Evolutionary conservation across 768 basidiomycete genomes (phyloP), one percentile per base, ranked within the genome.

Genomic region (Crassisporium funariophilum): DNA sequence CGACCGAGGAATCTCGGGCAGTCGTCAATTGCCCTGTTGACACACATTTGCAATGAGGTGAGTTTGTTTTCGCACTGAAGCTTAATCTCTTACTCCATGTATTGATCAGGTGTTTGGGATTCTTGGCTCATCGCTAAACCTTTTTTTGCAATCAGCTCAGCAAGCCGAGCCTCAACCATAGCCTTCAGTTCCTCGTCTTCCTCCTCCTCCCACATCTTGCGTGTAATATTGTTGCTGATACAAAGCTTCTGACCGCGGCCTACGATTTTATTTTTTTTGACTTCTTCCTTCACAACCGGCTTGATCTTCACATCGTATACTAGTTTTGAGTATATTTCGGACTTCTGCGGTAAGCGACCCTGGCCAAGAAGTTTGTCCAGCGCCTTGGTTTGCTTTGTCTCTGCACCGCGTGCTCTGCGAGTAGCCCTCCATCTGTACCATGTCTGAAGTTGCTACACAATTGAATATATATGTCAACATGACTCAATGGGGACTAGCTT

Each of bases 361-460:
- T 8, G 35, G 13, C 21, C 34, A 4, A n/a, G 23, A 12, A 10
- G 8, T 25, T 15, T 25, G 35, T 24, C 36, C 16, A 10, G 21
- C 35, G 16, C 22, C 13, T 15, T 27, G 19, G 12, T 9, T 16
- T 31, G 19, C 5, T 31, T 16, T 7, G 16, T 16, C 24, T 16
- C 2, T n/a, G 34, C 35, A n/a, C 34, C 29, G n/a, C 29, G 23
- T 4, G 48, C 48, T 20, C 16, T 13, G 5, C 35, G 41, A 22
- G 36, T 49, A 6, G 38, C 41, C 7, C 48, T 6, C 48, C 48
- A 49, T 20, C 41, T 41, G 22, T 21, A 44, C 48, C 48, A 49
- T 3, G 41, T 44, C 38, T 49, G 23, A 15, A 49, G 10, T 38
- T 24, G 22, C 41, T 49, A 5, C 29, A 11, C n/a, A 31, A n/a